Conservation (phyloP, 345 rosid genomes). For the Lumnitzera littorea region DNA sequence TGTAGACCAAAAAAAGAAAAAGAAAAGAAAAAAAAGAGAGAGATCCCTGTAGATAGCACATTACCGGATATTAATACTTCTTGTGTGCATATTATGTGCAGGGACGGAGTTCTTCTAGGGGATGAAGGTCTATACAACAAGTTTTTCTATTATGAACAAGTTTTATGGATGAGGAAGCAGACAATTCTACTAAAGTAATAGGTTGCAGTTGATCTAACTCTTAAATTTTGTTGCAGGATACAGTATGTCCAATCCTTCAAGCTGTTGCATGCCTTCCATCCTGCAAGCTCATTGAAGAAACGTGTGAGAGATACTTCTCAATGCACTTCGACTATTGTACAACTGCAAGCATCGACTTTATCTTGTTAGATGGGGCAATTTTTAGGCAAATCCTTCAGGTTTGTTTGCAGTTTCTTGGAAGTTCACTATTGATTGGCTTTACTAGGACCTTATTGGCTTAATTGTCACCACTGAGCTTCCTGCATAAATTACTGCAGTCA, state of each 20-base stretch:
- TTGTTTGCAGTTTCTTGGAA: constrained; percentile 16
- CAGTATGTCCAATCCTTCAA: constrained; percentile 79
- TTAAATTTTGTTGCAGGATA: constrained; percentile 96
- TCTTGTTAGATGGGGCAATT: constrained; percentile 59
- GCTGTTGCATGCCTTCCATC: constrained; percentile 75
- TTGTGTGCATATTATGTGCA: constrained; percentile 92
- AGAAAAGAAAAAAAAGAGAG: constrained; percentile 31
- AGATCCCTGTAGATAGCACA: constrained; percentile 37
- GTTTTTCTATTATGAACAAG: constrained; percentile 91
- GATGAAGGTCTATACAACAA: constrained; percentile 79
- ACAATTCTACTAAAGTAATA: constrained; percentile 60
- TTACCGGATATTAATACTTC: constrained; percentile 70
- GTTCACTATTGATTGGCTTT: not conserved
- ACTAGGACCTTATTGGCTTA: not conserved
- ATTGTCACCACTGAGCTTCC: constrained; percentile 3
- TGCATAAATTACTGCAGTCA: not conserved
- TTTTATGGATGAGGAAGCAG: constrained; percentile 94
- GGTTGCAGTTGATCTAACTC: constrained; percentile 56
- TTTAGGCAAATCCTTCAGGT: constrained; percentile 83
- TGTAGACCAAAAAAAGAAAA: constrained; percentile 25
- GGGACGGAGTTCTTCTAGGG: constrained; percentile 91
- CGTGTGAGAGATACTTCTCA: constrained; percentile 79
- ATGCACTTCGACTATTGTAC: constrained; percentile 92
- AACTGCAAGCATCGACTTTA: constrained; percentile 70
- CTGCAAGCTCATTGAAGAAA: constrained; percentile 83